phyloP scores from a whole-genome alignment of 1,284 basidiomycete species.

The Apiotrichum laibachii region DNA sequence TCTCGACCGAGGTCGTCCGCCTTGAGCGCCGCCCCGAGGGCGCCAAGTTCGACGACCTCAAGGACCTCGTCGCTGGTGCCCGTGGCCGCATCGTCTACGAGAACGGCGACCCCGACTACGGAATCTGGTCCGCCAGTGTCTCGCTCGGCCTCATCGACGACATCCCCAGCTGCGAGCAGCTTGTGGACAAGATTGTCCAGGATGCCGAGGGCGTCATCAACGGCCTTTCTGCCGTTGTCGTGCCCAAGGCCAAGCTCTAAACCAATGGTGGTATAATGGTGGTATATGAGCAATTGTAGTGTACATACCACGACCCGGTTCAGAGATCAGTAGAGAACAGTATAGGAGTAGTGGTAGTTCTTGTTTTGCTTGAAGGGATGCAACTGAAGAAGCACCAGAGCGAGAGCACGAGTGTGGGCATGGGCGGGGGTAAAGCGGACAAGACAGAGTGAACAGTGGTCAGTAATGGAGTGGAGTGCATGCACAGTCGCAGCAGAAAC shows the following conservation, averaged over 20 bases:
- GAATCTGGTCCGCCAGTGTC: conserved; percentile 81
- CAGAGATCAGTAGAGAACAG: background rate
- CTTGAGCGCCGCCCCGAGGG: conserved; percentile 77
- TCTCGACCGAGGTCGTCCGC: conserved; percentile 65
- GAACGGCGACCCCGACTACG: conserved; percentile 77
- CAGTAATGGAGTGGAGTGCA: too few relatives aligned
- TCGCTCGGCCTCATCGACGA: conserved; percentile 79
- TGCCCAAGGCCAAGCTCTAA: conserved; percentile 29
- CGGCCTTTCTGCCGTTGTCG: conserved; percentile 50
- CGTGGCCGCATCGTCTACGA: conserved; percentile 72
- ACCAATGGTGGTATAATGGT: too few relatives aligned
- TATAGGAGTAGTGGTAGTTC: background rate
- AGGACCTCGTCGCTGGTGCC: conserved; percentile 75
- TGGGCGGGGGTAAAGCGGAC: too few relatives aligned
- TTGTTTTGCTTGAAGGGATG: too few relatives aligned
- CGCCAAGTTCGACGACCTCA: conserved; percentile 81
- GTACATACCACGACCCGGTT: too few relatives aligned
- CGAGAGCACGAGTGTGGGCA: too few relatives aligned
- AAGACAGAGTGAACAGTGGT: too few relatives aligned
- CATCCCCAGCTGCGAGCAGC: conserved; percentile 75
- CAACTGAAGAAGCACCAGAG: too few relatives aligned
- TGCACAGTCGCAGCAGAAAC: too few relatives aligned
- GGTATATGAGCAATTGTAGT: too few relatives aligned
- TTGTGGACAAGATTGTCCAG: conserved; percentile 68
- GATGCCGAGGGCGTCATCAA: conserved; percentile 73